These are phyloP conservation scores for Lactifluus volemus DNA, from an alignment of 768 basidiomycete genomes.

Conservation along the genomic window DNA sequence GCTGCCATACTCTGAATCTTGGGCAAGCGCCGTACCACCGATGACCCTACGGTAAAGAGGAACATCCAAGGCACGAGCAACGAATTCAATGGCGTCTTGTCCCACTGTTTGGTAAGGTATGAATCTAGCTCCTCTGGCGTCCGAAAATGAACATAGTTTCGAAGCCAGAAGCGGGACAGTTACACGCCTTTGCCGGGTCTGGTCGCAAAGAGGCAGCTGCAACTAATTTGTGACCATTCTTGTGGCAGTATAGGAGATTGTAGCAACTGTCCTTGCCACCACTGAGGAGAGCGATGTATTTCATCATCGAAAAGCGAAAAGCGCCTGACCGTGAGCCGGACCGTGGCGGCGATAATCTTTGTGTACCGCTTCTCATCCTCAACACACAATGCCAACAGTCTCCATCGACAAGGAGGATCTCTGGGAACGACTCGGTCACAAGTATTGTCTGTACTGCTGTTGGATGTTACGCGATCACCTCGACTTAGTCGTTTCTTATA, in stretches of 20 bases:
- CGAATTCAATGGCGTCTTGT: constrained; percentile 82
- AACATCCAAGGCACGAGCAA: constrained; percentile 77
- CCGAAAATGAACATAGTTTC: constrained; percentile 19
- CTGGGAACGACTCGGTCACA: constrained; percentile 73
- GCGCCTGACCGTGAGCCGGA: background rate
- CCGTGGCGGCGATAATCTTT: background rate
- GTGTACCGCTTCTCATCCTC: background rate
- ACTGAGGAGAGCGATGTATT: constrained; percentile 88
- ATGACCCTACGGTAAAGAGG: constrained; percentile 83
- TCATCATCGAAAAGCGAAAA: constrained; percentile 41
- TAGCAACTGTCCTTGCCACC: constrained; percentile 98
- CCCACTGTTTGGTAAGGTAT: constrained; percentile 99
- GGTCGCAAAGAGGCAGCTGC: constrained; percentile 88
- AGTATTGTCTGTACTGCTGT: constrained; percentile 53
- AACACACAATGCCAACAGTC: constrained; percentile 76
- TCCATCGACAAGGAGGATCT: constrained; percentile 94
- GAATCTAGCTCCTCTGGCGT: constrained; percentile 93
- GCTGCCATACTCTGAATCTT: constrained; percentile 79
- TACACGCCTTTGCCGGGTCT: constrained; percentile 72
- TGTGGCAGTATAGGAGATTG: constrained; percentile 82
- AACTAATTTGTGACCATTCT: constrained; percentile 79
- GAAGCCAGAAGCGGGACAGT: constrained; percentile 8
- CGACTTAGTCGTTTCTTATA: constrained; percentile 15
- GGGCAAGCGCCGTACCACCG: constrained; percentile 68
- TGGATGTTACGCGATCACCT: constrained; percentile 14